Base-by-base conservation (phyloP, 495 filamentous ascomycete genomes). In the Tirmania nivea region DNA sequence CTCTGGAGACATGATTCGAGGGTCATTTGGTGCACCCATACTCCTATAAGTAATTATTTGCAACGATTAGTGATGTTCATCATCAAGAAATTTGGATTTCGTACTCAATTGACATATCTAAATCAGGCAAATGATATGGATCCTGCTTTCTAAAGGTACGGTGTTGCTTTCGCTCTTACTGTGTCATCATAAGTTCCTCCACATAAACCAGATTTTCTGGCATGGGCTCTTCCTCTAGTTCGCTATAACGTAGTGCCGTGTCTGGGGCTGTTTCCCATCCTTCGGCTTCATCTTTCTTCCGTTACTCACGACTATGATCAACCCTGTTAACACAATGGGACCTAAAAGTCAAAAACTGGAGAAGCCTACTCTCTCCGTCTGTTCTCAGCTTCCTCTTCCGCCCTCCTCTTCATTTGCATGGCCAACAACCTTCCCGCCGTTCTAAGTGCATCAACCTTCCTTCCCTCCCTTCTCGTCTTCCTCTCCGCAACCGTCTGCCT, bases 361-460 rank as follows among this genome's bases (percentile, higher is more conserved):
- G 39, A 37, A 52, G 57, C 0, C 31, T 73, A 74, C 53, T 72
- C 72, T 48, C 73, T 75, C 53, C 77, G 74, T 63, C 56, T 49
- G 34, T 73, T 76, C 59, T 76, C 73, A 21, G 75, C 78, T 53
- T 94, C 86, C 60, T 93, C 85, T 57, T 94, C 90, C 0, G 82
- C 89, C 36, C 75, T 69, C 34, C 86, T 71, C 69, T 92, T 86
- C 78, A 97, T 84, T 71, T 95, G 89, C 54, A 94, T 74, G 2
- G 89, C 90, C 50, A 97, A 69, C 55, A 97, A 66, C 65, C 86
- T 89, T 0, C 84, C 87, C 0, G 90, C 90, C 0, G 90, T 96
- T 51, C 81, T 73, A 3, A 80, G 76, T 0, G 92, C 90, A 86
- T 97, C 92, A 52, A 96, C 90, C 34, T 85, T 74, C 50, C 87